Percentiles rank a stretch among this genome's conserved stretches.
Evolutionary conservation across 2,329 filamentous ascomycete species (phyloP).

Genomic region (Venturia pyrina): DNA sequence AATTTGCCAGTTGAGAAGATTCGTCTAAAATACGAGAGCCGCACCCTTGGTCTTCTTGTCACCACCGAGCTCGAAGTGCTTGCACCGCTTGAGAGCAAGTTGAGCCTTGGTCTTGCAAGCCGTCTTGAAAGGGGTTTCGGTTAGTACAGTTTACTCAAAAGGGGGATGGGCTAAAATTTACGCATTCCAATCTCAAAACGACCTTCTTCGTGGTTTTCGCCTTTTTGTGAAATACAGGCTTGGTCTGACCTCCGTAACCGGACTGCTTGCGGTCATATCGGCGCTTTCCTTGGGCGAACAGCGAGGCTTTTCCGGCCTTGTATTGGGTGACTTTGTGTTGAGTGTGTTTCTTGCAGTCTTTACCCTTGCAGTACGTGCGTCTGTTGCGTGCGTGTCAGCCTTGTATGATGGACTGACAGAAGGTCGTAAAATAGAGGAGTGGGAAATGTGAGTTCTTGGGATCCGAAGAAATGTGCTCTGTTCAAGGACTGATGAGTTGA

Average conservation of each 20-base stretch:
- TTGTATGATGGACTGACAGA: background rate
- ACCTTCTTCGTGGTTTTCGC: slow-evolving; percentile 99
- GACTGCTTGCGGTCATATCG: slow-evolving; percentile 99
- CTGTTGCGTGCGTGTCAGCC: slow-evolving; percentile 32
- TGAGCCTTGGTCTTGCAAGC: slow-evolving; percentile 81
- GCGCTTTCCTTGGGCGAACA: slow-evolving; percentile 98
- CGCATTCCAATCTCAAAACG: slow-evolving; percentile 92
- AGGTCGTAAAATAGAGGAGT: background rate
- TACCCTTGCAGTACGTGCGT: slow-evolving; percentile 96
- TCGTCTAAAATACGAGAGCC: slow-evolving; percentile 85
- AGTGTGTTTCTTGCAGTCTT: slow-evolving; percentile 67
- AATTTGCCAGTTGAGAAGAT: slow-evolving; percentile 7
- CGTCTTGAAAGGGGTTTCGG: slow-evolving; percentile 33
- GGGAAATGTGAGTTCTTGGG: background rate
- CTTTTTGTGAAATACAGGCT: slow-evolving; percentile 99
- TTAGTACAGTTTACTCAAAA: too few species aligned
- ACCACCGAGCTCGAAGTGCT: slow-evolving; percentile 99
- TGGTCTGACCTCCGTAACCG: slow-evolving; percentile 99
- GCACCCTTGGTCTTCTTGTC: slow-evolving; percentile 99
- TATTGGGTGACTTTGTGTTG: slow-evolving; percentile 56
- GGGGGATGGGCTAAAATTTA: too few species aligned
- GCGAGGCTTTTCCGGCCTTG: slow-evolving; percentile 89
- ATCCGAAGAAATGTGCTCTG: too few species aligned
- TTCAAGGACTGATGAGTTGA: background rate
- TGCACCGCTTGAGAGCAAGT: slow-evolving; percentile 59